Conservation (phyloP, 2,329 filamentous ascomycete species). For the Pestalotiopsis sp. region DNA sequence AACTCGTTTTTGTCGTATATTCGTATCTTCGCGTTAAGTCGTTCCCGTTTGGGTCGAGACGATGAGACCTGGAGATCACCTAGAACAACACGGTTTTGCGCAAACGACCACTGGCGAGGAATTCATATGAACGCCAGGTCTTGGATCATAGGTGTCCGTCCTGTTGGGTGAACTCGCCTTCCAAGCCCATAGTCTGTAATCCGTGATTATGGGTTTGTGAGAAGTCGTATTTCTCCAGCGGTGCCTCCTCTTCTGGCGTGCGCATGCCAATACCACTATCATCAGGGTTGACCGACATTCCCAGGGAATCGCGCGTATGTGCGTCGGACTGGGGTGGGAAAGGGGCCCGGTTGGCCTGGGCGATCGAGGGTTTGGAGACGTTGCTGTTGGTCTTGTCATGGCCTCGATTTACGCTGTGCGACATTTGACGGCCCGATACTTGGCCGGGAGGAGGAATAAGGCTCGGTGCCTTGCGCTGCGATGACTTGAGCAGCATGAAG, state of each 20-base stretch:
- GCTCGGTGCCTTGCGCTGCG: slow-evolving; percentile 35
- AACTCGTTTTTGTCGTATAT: slow-evolving; percentile 9
- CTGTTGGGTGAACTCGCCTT: slow-evolving; percentile 12
- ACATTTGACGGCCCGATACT: slow-evolving; percentile 37
- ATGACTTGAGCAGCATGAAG: slow-evolving; percentile 68
- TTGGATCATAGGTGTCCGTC: neutral
- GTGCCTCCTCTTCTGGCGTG: slow-evolving; percentile 67
- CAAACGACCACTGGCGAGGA: slow-evolving; percentile 3
- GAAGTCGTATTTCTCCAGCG: slow-evolving; percentile 61
- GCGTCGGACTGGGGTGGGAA: slow-evolving; percentile 48
- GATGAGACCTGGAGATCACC: neutral
- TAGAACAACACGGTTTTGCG: neutral
- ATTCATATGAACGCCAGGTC: neutral
- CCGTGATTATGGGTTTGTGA: slow-evolving; percentile 37
- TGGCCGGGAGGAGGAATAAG: slow-evolving; percentile 36
- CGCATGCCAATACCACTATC: slow-evolving; percentile 77
- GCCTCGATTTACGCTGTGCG: slow-evolving; percentile 48
- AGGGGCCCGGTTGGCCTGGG: slow-evolving; percentile 53
- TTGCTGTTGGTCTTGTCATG: slow-evolving; percentile 43
- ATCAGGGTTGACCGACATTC: slow-evolving; percentile 57
- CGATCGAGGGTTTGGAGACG: slow-evolving; percentile 46
- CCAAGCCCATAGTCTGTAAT: slow-evolving; percentile 30
- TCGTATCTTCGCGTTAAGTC: slow-evolving; percentile 11
- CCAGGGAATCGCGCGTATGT: slow-evolving; percentile 47
- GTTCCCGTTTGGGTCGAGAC: neutral